A percentile compares a stretch with the other conserved stretches of the same genome.
phyloP scores from a whole-genome alignment of 2,329 filamentous ascomycete species.

The Neopestalotiopsis sp. region DNA sequence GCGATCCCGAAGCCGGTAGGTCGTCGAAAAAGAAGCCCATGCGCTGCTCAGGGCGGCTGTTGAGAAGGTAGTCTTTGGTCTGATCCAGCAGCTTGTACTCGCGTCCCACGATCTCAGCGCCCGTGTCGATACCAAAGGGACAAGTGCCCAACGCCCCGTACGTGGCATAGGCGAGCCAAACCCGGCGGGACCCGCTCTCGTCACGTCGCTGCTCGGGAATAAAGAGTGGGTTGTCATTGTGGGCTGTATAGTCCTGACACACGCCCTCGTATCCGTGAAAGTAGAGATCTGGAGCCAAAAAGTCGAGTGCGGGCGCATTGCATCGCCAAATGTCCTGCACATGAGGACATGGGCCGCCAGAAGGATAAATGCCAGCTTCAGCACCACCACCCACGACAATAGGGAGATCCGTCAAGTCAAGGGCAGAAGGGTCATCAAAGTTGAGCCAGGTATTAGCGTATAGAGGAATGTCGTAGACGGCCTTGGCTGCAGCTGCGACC shows the following conservation, averaged over 20 bases:
- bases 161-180: conserved; percentile 43
- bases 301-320: conserved; percentile 43
- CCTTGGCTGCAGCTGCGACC: conserved; percentile 11
- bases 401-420: conserved; percentile 34
- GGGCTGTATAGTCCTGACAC: conserved; percentile 44
- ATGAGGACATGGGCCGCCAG: conserved; percentile 27
- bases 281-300: conserved; percentile 54
- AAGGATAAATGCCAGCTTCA: conserved; percentile 29
- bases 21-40: conserved; percentile 48
- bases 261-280: conserved; percentile 50
- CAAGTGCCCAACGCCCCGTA: conserved; percentile 43
- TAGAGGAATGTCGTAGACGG: conserved; percentile 17
- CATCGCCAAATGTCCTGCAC: conserved; percentile 36
- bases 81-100: conserved; percentile 40
- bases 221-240: conserved; percentile 42
- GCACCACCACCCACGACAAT: conserved; percentile 28
- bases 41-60: conserved; percentile 36
- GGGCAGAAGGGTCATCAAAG: conserved; percentile 22
- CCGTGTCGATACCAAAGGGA: conserved; percentile 48
- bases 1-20: conserved; percentile 19
- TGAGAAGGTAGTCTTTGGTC: conserved; percentile 33
- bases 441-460: conserved; percentile 21
- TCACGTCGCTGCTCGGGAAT: conserved; percentile 50
- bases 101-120: conserved; percentile 34
- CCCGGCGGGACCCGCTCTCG: conserved; percentile 39